Percentiles rank a stretch among this genome's conserved stretches.
These are phyloP conservation scores for Ulvella scutata DNA, from an alignment of 139 green algal genomes.

Conservation along the genomic window DNA sequence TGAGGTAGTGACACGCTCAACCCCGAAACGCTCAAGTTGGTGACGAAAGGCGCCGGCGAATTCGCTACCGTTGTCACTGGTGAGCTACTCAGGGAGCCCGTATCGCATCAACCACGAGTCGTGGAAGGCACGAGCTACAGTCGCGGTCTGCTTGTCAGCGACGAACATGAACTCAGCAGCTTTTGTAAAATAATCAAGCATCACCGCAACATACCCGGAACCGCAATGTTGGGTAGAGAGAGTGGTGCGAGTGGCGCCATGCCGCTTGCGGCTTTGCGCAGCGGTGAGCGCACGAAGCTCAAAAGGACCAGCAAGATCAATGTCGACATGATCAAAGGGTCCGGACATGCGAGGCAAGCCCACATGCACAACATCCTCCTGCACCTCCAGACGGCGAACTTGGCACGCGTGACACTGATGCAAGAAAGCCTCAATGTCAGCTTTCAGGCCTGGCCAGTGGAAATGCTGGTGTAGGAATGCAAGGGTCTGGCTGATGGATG, in stretches of 20 bases:
- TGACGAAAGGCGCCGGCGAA: not conserved
- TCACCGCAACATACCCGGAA: not conserved
- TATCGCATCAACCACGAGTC: not conserved
- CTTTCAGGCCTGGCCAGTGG: slow-evolving; percentile 4
- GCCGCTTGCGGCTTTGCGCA: too few species aligned
- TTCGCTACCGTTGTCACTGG: not conserved
- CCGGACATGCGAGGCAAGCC: not conserved
- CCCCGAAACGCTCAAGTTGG: not conserved
- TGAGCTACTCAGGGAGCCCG: not conserved
- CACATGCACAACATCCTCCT: not conserved
- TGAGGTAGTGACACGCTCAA: not conserved
- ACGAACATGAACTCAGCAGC: not conserved
- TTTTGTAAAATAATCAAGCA: not conserved
- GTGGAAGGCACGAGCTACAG: too few species aligned
- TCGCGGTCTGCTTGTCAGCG: too few species aligned
- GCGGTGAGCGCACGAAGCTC: too few species aligned
- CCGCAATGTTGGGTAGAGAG: not conserved
- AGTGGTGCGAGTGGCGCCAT: not conserved
- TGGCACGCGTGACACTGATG: not conserved
- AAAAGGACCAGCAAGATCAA: not conserved
- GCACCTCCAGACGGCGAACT: not conserved
- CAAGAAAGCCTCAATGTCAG: not conserved
- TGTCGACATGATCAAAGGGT: slow-evolving; percentile 3
- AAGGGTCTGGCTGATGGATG: not conserved
- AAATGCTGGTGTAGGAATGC: slow-evolving; percentile 5